Evolutionary conservation across 495 filamentous ascomycete genomes (phyloP).

Genomic region (Aspergillus campestris): DNA sequence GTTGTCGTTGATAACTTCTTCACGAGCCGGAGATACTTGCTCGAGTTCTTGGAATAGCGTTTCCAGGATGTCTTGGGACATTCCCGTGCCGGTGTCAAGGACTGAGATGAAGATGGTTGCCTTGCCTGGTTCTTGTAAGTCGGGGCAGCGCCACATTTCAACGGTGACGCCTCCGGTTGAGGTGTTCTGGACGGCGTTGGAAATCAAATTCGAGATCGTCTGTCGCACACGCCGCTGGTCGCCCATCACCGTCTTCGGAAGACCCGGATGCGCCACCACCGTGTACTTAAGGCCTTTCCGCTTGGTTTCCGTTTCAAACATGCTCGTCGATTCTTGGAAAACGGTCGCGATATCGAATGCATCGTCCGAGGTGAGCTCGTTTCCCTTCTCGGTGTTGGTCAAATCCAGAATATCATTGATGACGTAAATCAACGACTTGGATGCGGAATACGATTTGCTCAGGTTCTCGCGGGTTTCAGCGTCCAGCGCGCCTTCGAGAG

Average conservation of each 20-base stretch:
- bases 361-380: conserved; percentile 73
- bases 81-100: conserved; percentile 74
- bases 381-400: conserved; percentile 81
- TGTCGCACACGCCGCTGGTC: conserved; percentile 75
- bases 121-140: conserved; percentile 26
- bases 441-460: conserved; percentile 71
- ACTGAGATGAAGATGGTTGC: conserved; percentile 64
- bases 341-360: conserved; percentile 64
- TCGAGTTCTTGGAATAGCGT: conserved; percentile 79
- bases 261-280: conserved; percentile 54
- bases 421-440: conserved; percentile 88
- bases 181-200: conserved; percentile 84
- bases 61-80: conserved; percentile 64
- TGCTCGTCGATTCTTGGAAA: conserved; percentile 65
- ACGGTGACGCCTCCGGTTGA: conserved; percentile 58
- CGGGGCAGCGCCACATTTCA: conserved; percentile 50
- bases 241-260: conserved; percentile 65
- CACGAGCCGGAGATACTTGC: conserved; percentile 61
- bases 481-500: conserved; percentile 76
- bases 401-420: conserved; percentile 94
- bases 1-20: conserved; percentile 13
- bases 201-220: conserved; percentile 70
- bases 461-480: conserved; percentile 81
- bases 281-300: conserved; percentile 67
- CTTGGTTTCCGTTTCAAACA: conserved; percentile 64